Evolutionary conservation across 2,329 filamentous ascomycete species (phyloP).

Genomic region (Fusarium sp.): DNA sequence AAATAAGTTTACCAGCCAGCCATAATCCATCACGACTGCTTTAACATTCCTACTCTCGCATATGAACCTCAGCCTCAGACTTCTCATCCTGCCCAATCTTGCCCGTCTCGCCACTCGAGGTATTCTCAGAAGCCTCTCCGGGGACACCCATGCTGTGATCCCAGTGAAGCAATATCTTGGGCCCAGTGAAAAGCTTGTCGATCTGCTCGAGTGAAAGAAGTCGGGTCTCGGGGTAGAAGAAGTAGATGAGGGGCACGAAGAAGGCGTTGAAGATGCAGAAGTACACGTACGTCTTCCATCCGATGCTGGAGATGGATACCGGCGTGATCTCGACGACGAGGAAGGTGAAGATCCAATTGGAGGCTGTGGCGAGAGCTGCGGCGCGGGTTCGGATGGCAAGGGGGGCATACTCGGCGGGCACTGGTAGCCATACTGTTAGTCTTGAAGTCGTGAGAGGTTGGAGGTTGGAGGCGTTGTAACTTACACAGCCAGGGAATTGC

Average conservation of each 20-base stretch:
- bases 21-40: not conserved
- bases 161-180: slow-evolving; percentile 51
- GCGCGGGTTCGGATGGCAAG: slow-evolving; percentile 55
- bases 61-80: slow-evolving; percentile 19
- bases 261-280: slow-evolving; percentile 55
- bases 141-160: slow-evolving; percentile 50
- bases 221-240: slow-evolving; percentile 64
- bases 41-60: slow-evolving; percentile 4
- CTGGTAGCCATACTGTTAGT: slow-evolving; percentile 31
- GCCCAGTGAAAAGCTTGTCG: slow-evolving; percentile 55
- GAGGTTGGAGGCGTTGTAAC: not conserved
- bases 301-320: slow-evolving; percentile 53
- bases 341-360: slow-evolving; percentile 55
- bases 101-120: slow-evolving; percentile 26
- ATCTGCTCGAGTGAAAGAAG: slow-evolving; percentile 64
- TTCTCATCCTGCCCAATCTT: slow-evolving; percentile 42
- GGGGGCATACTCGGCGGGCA: slow-evolving; percentile 60
- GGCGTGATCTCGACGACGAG: slow-evolving; percentile 56
- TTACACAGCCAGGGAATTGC: slow-evolving; percentile 55
- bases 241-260: slow-evolving; percentile 60
- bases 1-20: too few relatives aligned
- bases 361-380: slow-evolving; percentile 54
- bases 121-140: slow-evolving; percentile 45
- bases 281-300: slow-evolving; percentile 55
- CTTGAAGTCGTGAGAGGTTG: not conserved